Evolutionary conservation across 2,329 filamentous ascomycete genomes (phyloP), one percentile per base, ranked within the genome.

Genomic region (Fusarium brachygibbosum): DNA sequence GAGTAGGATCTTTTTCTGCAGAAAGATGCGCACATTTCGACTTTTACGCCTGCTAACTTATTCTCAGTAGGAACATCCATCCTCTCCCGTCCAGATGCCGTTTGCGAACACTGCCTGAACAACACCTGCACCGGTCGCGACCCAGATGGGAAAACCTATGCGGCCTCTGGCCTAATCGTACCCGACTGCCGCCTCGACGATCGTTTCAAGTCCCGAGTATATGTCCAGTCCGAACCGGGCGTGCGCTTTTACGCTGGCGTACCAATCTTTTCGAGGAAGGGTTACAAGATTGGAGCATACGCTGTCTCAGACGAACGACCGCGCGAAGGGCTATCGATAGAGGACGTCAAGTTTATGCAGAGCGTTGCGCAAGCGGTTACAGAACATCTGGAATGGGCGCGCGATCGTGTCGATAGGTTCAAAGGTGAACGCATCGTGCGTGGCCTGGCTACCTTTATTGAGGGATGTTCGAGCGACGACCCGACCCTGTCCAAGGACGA

Each of bases 371-470:
- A 79, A 19, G 85, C 87, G 6, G 81, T 88, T 6, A 88, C 89
- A 79, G 84, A 88, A 37, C 88, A 91, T 59, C 76, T 92, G 11
- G 87, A 89, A 77, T 85, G 82, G 80, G 86, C 80, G 44, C 82
- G 83, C 66, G 82, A 80, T 64, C 84, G 79, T 54, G 85, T 82
- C 57, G 86, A 84, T 69, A 85, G 84, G 69, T 84, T 80, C 71
- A 83, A 82, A 69, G 85, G 81, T 40, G 87, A 83, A 65, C 84
- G 82, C 71, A 89, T 85, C 78, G 84, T 84, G 40, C 82, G 84
- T 17, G 86, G 86, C 0, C 76, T 89, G 13, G 85, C 83, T 4
- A 79, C 81, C 19, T 88, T 87, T 55, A 84, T 87, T 9, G 85
- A 87, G 59, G 84, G 83, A 7, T 84, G 81, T 58, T 82, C 81